phyloP scores from a whole-genome alignment of 228 moss, liverwort and hornwort genomes.

The Sphagnum magellanicum region DNA sequence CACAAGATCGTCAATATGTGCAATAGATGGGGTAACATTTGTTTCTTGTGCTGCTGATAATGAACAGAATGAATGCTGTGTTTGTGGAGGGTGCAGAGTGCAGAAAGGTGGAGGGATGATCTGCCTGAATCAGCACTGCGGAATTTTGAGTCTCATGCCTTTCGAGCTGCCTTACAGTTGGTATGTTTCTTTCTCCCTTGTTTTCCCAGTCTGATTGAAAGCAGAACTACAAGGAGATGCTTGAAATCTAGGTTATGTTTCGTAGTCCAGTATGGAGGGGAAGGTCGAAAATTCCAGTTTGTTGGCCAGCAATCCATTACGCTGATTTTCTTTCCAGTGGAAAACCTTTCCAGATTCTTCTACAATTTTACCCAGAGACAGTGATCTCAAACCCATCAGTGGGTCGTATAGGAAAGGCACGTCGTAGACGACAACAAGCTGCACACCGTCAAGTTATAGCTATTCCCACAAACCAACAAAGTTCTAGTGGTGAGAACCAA shows the following conservation, averaged over 20 bases:
- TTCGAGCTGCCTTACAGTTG: slow-evolving; percentile 54
- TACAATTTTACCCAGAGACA: slow-evolving; percentile 36
- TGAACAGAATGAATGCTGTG: no score
- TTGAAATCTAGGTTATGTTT: no score
- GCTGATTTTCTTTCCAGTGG: no score
- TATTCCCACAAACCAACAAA: not conserved
- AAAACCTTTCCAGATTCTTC: slow-evolving; percentile 20
- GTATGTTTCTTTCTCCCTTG: slow-evolving; percentile 10
- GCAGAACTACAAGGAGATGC: no score
- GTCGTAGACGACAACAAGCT: slow-evolving; percentile 33
- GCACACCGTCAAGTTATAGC: not conserved
- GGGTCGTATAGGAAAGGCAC: slow-evolving; percentile 48
- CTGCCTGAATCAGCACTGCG: slow-evolving; percentile 35
- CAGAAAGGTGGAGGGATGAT: slow-evolving; percentile 55
- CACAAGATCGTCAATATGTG: no score
- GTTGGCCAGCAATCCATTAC: no score
- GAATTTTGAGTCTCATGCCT: slow-evolving; percentile 53
- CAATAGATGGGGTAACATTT: no score
- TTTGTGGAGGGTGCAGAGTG: slow-evolving; percentile 26
- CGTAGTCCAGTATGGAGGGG: no score
- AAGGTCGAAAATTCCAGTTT: no score
- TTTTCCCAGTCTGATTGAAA: not conserved
- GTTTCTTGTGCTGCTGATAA: no score
- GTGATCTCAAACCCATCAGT: slow-evolving; percentile 39
- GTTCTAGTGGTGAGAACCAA: not conserved